Percentiles rank a stretch among this genome's conserved stretches.
These are phyloP conservation scores for Termitomyces heimii DNA, from an alignment of 768 basidiomycete species.

Conservation along the genomic window DNA sequence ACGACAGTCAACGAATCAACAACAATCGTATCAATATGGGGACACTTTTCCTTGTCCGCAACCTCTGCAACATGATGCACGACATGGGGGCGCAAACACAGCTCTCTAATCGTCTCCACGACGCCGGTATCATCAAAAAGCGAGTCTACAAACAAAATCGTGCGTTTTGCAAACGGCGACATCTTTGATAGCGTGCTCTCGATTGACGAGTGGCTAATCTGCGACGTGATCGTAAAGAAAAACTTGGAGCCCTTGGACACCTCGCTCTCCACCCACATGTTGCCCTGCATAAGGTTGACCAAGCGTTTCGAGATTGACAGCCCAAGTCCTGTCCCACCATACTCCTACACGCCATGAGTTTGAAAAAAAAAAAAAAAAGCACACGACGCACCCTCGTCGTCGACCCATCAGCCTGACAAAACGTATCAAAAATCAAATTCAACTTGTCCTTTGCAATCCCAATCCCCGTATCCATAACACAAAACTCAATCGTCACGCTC, in stretches of 20 bases:
- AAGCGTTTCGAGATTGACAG: conserved; percentile 97
- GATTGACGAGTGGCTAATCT: conserved; percentile 69
- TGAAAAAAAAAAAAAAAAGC: conserved; percentile 1
- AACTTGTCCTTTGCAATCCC: conserved; percentile 98
- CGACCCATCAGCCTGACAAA: conserved; percentile 97
- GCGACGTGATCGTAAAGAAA: conserved; percentile 93
- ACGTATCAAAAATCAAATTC: conserved; percentile 98
- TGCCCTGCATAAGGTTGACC: conserved; percentile 95
- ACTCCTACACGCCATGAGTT: conserved; percentile 51
- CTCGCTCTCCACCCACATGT: conserved; percentile 98
- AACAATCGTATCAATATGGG: conserved; percentile 92
- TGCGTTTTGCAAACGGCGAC: conserved; percentile 80
- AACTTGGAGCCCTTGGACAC: conserved; percentile 90
- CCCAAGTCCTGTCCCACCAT: conserved; percentile 94
- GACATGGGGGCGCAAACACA: conserved; percentile 73
- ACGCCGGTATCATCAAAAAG: conserved; percentile 71
- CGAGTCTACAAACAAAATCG: conserved; percentile 91
- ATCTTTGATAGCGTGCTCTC: conserved; percentile 75
- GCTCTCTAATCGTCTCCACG: conserved; percentile 66
- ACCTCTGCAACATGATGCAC: conserved; percentile 79
- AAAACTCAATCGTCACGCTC: conserved; percentile 91
- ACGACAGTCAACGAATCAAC: conserved; percentile 86
- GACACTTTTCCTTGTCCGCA: conserved; percentile 72
- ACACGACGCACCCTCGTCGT: conserved; percentile 72
- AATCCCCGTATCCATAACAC: conserved; percentile 96